Conservation (phyloP, 257 asterid genomes). For the Mitragyna speciosa region DNA sequence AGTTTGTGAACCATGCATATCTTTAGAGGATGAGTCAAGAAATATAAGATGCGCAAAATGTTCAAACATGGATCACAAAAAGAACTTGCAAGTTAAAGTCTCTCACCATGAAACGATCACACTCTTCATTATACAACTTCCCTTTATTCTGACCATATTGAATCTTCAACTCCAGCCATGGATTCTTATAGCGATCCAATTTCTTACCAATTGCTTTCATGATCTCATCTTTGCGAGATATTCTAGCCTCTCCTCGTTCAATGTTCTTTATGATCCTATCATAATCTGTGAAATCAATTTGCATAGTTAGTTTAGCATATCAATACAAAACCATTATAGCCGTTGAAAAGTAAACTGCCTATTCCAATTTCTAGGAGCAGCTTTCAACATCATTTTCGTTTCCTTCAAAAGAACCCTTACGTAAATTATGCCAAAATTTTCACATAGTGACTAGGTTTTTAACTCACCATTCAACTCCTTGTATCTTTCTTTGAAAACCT, state of each 20-base stretch:
- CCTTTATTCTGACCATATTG: constrained; percentile 99
- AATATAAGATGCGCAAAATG: background rate
- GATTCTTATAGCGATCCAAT: constrained; percentile 94
- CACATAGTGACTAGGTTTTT: background rate
- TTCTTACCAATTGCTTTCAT: constrained; percentile 97
- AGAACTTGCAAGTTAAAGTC: background rate
- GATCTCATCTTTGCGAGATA: constrained; percentile 93
- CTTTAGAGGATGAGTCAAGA: constrained; percentile 34
- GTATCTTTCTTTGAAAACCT: constrained; percentile 87
- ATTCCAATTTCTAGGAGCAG: background rate
- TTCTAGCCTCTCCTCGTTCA: constrained; percentile 98
- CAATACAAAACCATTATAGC: background rate
- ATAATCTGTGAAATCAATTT: constrained; percentile 62
- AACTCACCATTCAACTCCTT: constrained; percentile 82
- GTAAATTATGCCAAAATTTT: background rate
- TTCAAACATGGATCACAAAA: background rate
- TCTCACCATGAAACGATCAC: constrained; percentile 97
- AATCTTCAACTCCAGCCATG: constrained; percentile 94
- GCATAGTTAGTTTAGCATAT: background rate
- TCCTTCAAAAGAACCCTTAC: background rate
- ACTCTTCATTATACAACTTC: constrained; percentile 95
- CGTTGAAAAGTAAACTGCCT: background rate
- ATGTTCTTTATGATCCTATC: constrained; percentile 91
- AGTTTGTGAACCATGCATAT: constrained; percentile 98
- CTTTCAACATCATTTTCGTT: background rate